Conservation (phyloP, 1,284 basidiomycete species). For the Irpex sp. region DNA sequence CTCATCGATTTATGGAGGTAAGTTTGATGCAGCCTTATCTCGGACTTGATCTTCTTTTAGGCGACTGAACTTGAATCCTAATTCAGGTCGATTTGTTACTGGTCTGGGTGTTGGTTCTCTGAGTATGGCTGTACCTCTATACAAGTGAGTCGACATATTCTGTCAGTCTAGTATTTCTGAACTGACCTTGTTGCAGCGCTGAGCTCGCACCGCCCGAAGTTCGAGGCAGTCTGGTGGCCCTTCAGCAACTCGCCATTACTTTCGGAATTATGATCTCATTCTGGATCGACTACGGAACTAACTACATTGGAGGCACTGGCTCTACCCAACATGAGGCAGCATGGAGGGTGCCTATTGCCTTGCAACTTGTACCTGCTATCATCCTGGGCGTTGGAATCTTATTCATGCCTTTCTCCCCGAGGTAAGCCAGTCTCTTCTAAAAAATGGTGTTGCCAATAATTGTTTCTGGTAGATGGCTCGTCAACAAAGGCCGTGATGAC, state of each 20-base stretch:
- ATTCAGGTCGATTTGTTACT: slow-evolving; percentile 64
- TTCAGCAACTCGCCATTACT: slow-evolving; percentile 81
- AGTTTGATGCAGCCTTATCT: slow-evolving; percentile 2
- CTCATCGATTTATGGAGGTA: slow-evolving; percentile 64
- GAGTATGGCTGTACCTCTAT: slow-evolving; percentile 73
- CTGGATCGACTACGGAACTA: slow-evolving; percentile 80
- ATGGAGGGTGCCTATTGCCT: slow-evolving; percentile 74
- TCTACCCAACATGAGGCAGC: slow-evolving; percentile 56
- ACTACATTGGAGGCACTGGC: slow-evolving; percentile 67
- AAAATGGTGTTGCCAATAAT: background rate
- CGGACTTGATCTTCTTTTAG: too few species aligned
- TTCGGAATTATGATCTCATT: slow-evolving; percentile 72
- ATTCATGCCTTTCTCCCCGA: slow-evolving; percentile 71
- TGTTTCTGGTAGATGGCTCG: slow-evolving; percentile 52
- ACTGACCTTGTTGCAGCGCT: slow-evolving; percentile 30
- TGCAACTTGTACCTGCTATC: slow-evolving; percentile 74
- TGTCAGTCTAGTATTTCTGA: slow-evolving; percentile 15
- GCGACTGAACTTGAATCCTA: background rate
- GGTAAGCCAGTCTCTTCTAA: slow-evolving; percentile 31
- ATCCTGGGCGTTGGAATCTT: slow-evolving; percentile 62
- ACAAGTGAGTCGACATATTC: slow-evolving; percentile 46
- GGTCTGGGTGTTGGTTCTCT: slow-evolving; percentile 76
- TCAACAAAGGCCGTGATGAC: slow-evolving; percentile 70
- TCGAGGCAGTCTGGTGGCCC: slow-evolving; percentile 75
- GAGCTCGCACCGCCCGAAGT: slow-evolving; percentile 81